phyloP scores from a whole-genome alignment of 1,284 basidiomycete genomes.

The Rhodotorula sp. region DNA sequence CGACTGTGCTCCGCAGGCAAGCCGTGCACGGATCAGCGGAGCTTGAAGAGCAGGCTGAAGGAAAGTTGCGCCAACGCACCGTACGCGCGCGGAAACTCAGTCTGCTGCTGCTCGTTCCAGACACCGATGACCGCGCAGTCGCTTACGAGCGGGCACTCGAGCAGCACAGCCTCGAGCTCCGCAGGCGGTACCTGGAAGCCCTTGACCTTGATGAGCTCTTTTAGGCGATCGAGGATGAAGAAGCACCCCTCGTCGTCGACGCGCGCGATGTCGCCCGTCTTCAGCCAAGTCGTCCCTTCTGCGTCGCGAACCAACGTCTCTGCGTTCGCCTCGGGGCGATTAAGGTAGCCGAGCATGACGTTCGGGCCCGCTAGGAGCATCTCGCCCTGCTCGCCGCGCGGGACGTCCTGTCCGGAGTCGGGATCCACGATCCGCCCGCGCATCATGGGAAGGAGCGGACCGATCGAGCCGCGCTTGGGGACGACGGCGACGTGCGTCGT shows the following conservation, averaged over 20 bases:
- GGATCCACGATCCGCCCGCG: conserved; percentile 73
- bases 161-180: conserved; percentile 30
- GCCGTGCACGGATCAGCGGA: neutral
- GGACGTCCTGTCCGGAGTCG: conserved; percentile 54
- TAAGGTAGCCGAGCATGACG: conserved; percentile 49
- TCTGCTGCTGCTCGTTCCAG: conserved; percentile 31
- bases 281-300: conserved; percentile 40
- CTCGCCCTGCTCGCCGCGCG: conserved; percentile 68
- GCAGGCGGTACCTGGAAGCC: conserved; percentile 32
- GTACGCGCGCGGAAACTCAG: conserved; percentile 43
- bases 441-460: conserved; percentile 73
- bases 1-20: conserved; percentile 19
- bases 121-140: conserved; percentile 46
- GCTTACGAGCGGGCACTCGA: conserved; percentile 35
- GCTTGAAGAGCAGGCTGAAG: too few species aligned
- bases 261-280: conserved; percentile 45
- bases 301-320: conserved; percentile 44
- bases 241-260: conserved; percentile 35
- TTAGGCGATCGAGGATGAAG: conserved; percentile 45
- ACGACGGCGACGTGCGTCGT: conserved; percentile 53
- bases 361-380: conserved; percentile 68
- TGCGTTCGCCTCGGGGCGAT: conserved; percentile 44
- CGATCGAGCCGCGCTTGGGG: conserved; percentile 65
- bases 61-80: neutral
- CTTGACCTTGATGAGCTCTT: conserved; percentile 31